phyloP scores from a whole-genome alignment of 2,329 filamentous ascomycete genomes.

The Colletotrichum sidae region DNA sequence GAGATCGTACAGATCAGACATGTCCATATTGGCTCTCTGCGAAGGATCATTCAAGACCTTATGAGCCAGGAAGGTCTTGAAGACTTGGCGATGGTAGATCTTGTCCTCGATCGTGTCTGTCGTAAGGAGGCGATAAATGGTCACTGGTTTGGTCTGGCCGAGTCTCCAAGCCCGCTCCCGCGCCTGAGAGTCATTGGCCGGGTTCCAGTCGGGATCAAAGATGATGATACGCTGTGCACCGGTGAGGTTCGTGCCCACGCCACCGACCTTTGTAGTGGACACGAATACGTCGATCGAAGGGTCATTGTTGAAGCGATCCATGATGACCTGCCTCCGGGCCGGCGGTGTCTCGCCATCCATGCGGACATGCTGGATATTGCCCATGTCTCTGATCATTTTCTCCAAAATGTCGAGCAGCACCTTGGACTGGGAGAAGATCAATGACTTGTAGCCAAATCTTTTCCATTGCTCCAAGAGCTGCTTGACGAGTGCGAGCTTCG shows the following conservation, averaged over 20 bases:
- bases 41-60: slow-evolving; percentile 96
- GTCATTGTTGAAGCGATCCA: slow-evolving; percentile 91
- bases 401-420: slow-evolving; percentile 97
- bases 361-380: slow-evolving; percentile 79
- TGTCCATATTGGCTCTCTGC: slow-evolving; percentile 89
- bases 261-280: slow-evolving; percentile 94
- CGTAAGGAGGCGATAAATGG: slow-evolving; percentile 97
- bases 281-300: slow-evolving; percentile 87
- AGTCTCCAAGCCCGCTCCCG: slow-evolving; percentile 95
- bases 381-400: slow-evolving; percentile 76
- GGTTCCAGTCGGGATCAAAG: slow-evolving; percentile 99
- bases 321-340: slow-evolving; percentile 86
- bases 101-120: slow-evolving; percentile 99
- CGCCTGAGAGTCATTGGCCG: slow-evolving; percentile 94
- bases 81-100: slow-evolving; percentile 98
- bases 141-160: slow-evolving; percentile 94
- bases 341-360: slow-evolving; percentile 96
- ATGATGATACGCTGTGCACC: slow-evolving; percentile 97
- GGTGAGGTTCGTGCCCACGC: slow-evolving; percentile 92
- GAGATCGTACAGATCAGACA: slow-evolving; percentile 90
- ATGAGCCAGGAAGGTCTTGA: slow-evolving; percentile 97
- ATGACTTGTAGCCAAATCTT: slow-evolving; percentile 87
- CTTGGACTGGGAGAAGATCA: slow-evolving; percentile 92
- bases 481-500: slow-evolving; percentile 96
- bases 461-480: slow-evolving; percentile 90